Conservation (phyloP, 371 early-diverging fungal species). For the Mortierella sp. region DNA sequence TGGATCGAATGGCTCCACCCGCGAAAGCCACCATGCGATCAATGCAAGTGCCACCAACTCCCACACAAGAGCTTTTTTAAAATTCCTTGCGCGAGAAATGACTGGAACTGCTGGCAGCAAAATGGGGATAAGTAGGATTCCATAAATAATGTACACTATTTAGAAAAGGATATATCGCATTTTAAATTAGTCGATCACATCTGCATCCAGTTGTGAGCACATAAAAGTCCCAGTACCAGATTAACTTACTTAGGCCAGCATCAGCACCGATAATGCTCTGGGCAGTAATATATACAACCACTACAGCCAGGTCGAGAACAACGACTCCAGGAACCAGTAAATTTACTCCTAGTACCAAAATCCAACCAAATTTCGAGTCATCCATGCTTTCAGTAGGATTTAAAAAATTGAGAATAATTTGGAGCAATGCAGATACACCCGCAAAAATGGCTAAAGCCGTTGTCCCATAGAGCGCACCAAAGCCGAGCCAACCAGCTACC, state of each 20-base stretch:
- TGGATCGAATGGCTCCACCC: constrained; percentile 22
- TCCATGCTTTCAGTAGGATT: constrained; percentile 10
- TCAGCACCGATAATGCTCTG: constrained; percentile 30
- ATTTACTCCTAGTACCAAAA: constrained; percentile 15
- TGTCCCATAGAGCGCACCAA: constrained; percentile 42
- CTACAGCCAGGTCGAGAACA: constrained; percentile 21
- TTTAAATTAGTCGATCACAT: neutral
- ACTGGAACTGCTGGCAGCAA: constrained; percentile 28
- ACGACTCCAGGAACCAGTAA: constrained; percentile 21
- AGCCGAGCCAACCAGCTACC: constrained; percentile 31
- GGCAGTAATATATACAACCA: constrained; percentile 17
- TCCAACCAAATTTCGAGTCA: constrained; percentile 20
- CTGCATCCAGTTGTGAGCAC: neutral
- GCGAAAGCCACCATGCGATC: constrained; percentile 23
- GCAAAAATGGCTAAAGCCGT: constrained; percentile 23
- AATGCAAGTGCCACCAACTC: constrained; percentile 18
- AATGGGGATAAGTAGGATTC: constrained; percentile 35
- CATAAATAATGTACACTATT: constrained; percentile 47
- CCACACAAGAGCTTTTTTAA: constrained; percentile 22
- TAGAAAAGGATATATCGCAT: neutral
- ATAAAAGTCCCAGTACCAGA: neutral
- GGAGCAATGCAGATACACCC: constrained; percentile 35
- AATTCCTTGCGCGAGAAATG: constrained; percentile 44
- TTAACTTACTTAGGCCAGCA: constrained; percentile 28
- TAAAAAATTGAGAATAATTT: constrained; percentile 19